Conservation (phyloP, 2,329 filamentous ascomycete species). For the Penicillium italicum region DNA sequence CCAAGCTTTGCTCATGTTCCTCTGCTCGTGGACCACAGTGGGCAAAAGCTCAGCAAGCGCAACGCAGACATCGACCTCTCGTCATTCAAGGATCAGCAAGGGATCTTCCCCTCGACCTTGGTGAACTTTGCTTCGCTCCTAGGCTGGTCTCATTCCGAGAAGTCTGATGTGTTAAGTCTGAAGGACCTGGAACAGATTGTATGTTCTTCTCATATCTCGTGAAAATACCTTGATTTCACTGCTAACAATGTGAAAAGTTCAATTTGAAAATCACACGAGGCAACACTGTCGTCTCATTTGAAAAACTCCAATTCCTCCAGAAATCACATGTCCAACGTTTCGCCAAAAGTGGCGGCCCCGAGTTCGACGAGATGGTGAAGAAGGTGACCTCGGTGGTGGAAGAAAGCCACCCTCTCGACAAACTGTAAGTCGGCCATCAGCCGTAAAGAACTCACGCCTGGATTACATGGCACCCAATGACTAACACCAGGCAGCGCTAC, state of each 20-base stretch:
- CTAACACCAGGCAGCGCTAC: constrained; percentile 20
- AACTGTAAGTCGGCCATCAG: constrained; percentile 27
- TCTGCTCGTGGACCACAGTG: constrained; percentile 64
- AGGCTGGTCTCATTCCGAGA: constrained; percentile 71
- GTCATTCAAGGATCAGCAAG: constrained; percentile 54
- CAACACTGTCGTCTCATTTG: constrained; percentile 75
- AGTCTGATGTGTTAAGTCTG: constrained; percentile 68
- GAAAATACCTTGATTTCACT: neutral
- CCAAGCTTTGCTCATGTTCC: constrained; percentile 79
- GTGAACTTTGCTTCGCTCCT: constrained; percentile 80
- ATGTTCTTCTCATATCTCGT: constrained; percentile 25
- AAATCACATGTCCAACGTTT: constrained; percentile 60
- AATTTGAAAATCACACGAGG: constrained; percentile 85
- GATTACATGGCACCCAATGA: neutral
- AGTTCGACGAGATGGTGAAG: constrained; percentile 41
- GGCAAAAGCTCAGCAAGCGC: constrained; percentile 82
- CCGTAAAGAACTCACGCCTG: neutral
- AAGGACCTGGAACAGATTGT: constrained; percentile 67
- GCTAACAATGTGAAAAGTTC: constrained; percentile 54
- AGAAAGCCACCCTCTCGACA: constrained; percentile 20
- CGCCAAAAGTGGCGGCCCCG: constrained; percentile 44
- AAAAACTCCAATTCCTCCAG: constrained; percentile 79
- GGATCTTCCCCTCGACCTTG: constrained; percentile 62
- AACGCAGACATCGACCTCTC: constrained; percentile 63
- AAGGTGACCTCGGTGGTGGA: constrained; percentile 29